Evolutionary conservation across 352 stramenopile species (phyloP).

Genomic region (Phytophthora citrophthora): DNA sequence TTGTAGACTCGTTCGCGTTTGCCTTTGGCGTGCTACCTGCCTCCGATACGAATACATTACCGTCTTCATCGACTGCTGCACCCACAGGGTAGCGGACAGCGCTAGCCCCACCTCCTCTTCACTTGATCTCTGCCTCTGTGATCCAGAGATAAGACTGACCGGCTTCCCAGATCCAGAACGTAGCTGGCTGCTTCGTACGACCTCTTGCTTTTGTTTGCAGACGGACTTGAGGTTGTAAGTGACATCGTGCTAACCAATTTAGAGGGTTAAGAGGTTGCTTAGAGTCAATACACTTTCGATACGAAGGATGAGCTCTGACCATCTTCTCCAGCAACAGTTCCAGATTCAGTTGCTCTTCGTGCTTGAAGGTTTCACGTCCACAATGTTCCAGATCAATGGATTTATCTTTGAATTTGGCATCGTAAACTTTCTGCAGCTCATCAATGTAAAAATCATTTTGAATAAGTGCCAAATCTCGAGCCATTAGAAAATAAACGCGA

Average conservation of each 20-base stretch:
- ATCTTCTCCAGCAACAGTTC: slow-evolving; percentile 35
- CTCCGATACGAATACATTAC: slow-evolving; percentile 79
- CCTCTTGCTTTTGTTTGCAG: slow-evolving; percentile 7
- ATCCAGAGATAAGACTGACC: slow-evolving; percentile 82
- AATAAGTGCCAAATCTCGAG: slow-evolving; percentile 61
- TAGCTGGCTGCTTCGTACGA: slow-evolving; percentile 1
- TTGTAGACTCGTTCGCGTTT: slow-evolving; percentile 22
- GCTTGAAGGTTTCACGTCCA: background rate
- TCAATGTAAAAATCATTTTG: slow-evolving; percentile 62
- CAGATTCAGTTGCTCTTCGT: slow-evolving; percentile 23
- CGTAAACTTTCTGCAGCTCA: slow-evolving; percentile 46
- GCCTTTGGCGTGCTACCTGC: slow-evolving; percentile 25
- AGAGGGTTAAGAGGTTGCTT: no score
- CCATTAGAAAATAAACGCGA: slow-evolving; percentile 43
- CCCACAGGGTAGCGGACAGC: slow-evolving; percentile 71
- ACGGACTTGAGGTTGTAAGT: slow-evolving; percentile 18
- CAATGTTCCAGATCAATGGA: background rate
- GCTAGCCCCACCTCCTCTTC: slow-evolving; percentile 43
- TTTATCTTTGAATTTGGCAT: slow-evolving; percentile 7
- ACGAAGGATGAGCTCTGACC: slow-evolving; percentile 26
- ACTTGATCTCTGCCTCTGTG: slow-evolving; percentile 67
- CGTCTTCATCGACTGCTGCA: slow-evolving; percentile 67
- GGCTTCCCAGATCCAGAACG: slow-evolving; percentile 39
- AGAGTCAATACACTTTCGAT: slow-evolving; percentile 14
- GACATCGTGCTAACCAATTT: slow-evolving; percentile 26